Percentiles rank a stretch among this genome's conserved stretches.
These are phyloP conservation scores for Pseudoturritis turrita DNA, from an alignment of 345 rosid species.

Conservation along the genomic window DNA sequence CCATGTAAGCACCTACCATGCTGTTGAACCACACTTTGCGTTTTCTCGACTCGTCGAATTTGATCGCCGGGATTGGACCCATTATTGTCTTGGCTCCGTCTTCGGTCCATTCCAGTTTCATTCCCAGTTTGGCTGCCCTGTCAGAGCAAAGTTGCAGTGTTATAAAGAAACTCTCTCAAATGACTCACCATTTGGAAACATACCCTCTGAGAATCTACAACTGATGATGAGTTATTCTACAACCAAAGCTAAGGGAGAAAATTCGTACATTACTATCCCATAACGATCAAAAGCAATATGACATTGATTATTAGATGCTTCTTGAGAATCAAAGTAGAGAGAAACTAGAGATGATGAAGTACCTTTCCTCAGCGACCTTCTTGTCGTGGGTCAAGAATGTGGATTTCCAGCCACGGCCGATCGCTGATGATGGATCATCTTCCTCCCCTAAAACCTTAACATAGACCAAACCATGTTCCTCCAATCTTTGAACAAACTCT, in stretches of 20 bases:
- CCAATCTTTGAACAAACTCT: slow-evolving; percentile 58
- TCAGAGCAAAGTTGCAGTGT: background rate
- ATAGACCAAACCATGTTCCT: slow-evolving; percentile 69
- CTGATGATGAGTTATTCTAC: background rate
- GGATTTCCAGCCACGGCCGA: slow-evolving; percentile 96
- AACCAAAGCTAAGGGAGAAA: too few relatives aligned
- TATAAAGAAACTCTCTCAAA: background rate
- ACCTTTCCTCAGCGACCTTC: slow-evolving; percentile 72
- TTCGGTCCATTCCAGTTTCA: slow-evolving; percentile 76
- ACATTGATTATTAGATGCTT: background rate
- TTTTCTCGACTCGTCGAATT: slow-evolving; percentile 51
- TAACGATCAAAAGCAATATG: background rate
- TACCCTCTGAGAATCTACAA: too few relatives aligned
- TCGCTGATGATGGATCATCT: slow-evolving; percentile 78
- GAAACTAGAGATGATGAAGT: background rate
- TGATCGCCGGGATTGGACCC: slow-evolving; percentile 89
- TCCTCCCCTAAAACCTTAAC: slow-evolving; percentile 66
- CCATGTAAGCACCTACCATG: slow-evolving; percentile 87
- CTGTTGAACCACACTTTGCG: slow-evolving; percentile 90
- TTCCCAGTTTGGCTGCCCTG: slow-evolving; percentile 79
- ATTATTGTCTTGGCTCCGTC: slow-evolving; percentile 68
- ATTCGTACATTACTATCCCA: too few relatives aligned
- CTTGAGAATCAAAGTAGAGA: too few relatives aligned
- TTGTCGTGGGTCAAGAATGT: slow-evolving; percentile 77
- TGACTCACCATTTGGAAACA: too few relatives aligned